Conservation (phyloP, 768 basidiomycete species). For the Collybia nuda region DNA sequence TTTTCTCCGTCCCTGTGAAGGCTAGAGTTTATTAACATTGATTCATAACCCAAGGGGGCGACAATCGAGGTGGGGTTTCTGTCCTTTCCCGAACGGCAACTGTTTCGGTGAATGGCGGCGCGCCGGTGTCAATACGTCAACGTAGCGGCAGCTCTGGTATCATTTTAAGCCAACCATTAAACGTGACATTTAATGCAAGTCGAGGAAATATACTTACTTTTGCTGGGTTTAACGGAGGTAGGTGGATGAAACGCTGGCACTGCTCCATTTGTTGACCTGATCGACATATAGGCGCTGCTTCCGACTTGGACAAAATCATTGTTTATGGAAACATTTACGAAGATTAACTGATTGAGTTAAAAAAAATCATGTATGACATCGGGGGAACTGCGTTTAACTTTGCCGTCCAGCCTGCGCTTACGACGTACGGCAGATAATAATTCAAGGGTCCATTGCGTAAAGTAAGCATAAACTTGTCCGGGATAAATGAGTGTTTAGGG, state of each 20-base stretch:
- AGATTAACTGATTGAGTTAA: constrained; percentile 5
- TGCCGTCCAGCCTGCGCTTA: too few relatives aligned
- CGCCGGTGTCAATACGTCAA: constrained; percentile 18
- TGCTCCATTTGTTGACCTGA: constrained; percentile 3
- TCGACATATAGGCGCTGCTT: constrained; percentile 13
- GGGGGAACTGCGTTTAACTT: too few relatives aligned
- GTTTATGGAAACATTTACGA: constrained; percentile 23
- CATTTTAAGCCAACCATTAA: constrained; percentile 23
- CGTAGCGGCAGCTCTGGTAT: constrained; percentile 22
- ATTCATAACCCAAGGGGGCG: constrained; percentile 17
- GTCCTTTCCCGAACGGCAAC: constrained; percentile 24
- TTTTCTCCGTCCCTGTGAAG: not conserved
- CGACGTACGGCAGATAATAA: not conserved
- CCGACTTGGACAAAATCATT: constrained; percentile 21
- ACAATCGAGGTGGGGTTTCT: constrained; percentile 20
- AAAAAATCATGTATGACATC: too few relatives aligned
- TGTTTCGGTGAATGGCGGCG: constrained; percentile 22
- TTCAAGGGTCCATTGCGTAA: not conserved
- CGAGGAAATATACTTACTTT: constrained; percentile 19
- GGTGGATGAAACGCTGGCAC: not conserved
- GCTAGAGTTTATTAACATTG: not conserved
- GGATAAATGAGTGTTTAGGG: too few relatives aligned
- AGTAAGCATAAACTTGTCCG: too few relatives aligned
- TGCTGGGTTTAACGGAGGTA: constrained; percentile 22
- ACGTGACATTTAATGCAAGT: constrained; percentile 22